Conservation (phyloP, 805 yeast species). For the Pichia nakasei region DNA sequence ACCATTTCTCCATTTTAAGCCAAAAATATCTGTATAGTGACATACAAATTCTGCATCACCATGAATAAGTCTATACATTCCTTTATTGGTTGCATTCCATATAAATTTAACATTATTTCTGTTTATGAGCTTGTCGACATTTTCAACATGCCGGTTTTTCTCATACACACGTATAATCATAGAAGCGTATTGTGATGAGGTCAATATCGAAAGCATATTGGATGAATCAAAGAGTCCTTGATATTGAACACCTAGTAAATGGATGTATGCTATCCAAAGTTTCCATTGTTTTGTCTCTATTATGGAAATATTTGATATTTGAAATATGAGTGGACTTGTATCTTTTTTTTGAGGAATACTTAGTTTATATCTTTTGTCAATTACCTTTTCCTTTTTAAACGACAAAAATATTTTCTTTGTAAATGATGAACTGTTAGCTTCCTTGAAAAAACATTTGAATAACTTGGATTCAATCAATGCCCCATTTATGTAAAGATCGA, state of each 20-base stretch:
- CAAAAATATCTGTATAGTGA: background rate
- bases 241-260: conserved; percentile 42
- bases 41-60: background rate
- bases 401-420: background rate
- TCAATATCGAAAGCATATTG: conserved; percentile 31
- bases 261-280: conserved; percentile 46
- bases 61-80: background rate
- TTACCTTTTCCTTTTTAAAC: background rate
- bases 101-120: background rate
- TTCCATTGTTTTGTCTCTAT: conserved; percentile 29
- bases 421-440: background rate
- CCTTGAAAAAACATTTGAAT: conserved; percentile 10
- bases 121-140: background rate
- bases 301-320: conserved; percentile 12
- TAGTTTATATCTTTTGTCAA: background rate
- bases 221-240: conserved; percentile 34
- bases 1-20: background rate
- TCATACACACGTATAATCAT: background rate
- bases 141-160: background rate
- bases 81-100: background rate
- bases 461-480: conserved; percentile 30
- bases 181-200: background rate
- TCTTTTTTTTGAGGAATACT: background rate
- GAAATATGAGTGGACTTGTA: background rate
- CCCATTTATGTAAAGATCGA: conserved; percentile 42